A percentile compares a stretch with the other conserved stretches of the same genome.
Conservation (phyloP, 2,329 filamentous ascomycete species). For the Apiospora saccharicola region DNA sequence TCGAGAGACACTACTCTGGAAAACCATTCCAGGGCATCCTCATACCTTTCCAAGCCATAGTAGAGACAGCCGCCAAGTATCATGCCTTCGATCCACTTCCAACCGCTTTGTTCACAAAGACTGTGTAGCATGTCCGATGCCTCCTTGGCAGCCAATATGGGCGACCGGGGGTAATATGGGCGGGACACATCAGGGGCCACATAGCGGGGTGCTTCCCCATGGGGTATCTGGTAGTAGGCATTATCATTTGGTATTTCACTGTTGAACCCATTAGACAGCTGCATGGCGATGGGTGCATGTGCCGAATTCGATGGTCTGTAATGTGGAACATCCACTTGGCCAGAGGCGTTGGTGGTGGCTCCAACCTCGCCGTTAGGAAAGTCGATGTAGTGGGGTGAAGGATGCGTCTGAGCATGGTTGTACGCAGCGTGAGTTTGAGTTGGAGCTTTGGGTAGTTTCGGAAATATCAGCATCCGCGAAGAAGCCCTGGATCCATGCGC, state of each 20-base stretch:
- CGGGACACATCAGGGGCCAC: slow-evolving; percentile 32
- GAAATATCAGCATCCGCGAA: slow-evolving; percentile 62
- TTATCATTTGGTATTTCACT: slow-evolving; percentile 25
- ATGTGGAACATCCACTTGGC: slow-evolving; percentile 20
- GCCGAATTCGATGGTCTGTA: slow-evolving; percentile 26
- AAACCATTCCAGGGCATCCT: slow-evolving; percentile 79
- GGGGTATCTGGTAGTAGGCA: slow-evolving; percentile 37
- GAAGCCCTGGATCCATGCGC: slow-evolving; percentile 47
- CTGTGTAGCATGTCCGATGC: slow-evolving; percentile 76
- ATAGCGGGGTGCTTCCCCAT: slow-evolving; percentile 33
- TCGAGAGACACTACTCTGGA: slow-evolving; percentile 66
- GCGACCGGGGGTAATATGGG: slow-evolving; percentile 42
- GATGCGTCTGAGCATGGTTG: slow-evolving; percentile 32
- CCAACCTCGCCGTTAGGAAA: slow-evolving; percentile 29
- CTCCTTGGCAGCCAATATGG: slow-evolving; percentile 64
- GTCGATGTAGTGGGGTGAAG: slow-evolving; percentile 28
- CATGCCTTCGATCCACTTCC: slow-evolving; percentile 94
- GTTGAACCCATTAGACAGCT: neutral
- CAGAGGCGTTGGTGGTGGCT: slow-evolving; percentile 9
- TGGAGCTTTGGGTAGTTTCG: slow-evolving; percentile 55
- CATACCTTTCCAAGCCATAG: slow-evolving; percentile 86
- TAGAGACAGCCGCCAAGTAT: slow-evolving; percentile 89
- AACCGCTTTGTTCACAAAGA: slow-evolving; percentile 80
- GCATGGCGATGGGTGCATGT: neutral
- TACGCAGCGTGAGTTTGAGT: slow-evolving; percentile 30